Evolutionary conservation across 2,329 filamentous ascomycete species (phyloP), one percentile per base, ranked within the genome.

Genomic region (Phaeoacremonium minimum): DNA sequence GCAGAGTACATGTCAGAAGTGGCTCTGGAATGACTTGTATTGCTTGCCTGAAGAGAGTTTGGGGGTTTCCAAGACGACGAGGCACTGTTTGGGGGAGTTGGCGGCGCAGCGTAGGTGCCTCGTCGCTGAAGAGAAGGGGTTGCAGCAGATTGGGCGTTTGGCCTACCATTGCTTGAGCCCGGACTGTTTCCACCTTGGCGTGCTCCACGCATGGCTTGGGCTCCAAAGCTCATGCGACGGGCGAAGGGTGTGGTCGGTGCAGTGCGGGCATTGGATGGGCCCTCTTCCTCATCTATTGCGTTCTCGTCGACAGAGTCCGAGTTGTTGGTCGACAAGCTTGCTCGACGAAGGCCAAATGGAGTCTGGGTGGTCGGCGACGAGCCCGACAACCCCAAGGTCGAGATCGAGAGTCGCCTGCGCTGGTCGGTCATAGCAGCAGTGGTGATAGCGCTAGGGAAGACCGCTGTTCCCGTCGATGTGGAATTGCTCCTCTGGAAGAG

Each of bases 161-260:
- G 67, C 71, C 74, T 79, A 80, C 77, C 80, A 66, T 77, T 77
- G 36, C 40, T 31, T 55, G 64, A 60, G 54, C 75, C 78, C 56
- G 80, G 71, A 56, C 80, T 83, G 52, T 68, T 69, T 52, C 71
- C 71, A 22, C 65, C 64, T 36, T 68, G 65, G 44, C 67, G 67
- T n/a, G n/a, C n/a, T n/a, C n/a, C n/a, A 49, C 81, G 83, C 50
- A 89, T 71, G 46, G 86, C 86, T 58, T 88, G 80, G 43, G 85
- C 84, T 43, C 91, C 90, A 54, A 95, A 94, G 64, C 90, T 96
- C 69, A 95, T 82, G 41, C 90, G 85, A 49, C 90, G 83, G 41
- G 77, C 77, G 56, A 90, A 91, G 20, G 89, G 87, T 11, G 85
- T 86, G 36, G 69, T 75, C 20, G 87, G 82, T 13, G 75, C 72